Conservation (phyloP, 306 rosid genomes). For the Prinsepia uniflora region DNA sequence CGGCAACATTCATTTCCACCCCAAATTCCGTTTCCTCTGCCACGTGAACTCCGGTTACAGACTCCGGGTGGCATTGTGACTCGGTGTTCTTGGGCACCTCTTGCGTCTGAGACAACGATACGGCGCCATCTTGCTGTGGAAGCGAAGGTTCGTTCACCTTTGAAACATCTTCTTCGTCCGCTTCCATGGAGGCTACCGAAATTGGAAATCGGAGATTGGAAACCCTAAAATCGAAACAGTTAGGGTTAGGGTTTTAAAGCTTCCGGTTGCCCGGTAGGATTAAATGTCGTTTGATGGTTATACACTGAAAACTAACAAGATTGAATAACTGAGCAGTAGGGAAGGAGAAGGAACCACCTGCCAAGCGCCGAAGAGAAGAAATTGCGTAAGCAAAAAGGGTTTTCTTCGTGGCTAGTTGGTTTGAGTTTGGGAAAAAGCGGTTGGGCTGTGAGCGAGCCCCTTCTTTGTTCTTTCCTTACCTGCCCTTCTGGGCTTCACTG, state of each 20-base stretch:
- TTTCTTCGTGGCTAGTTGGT: background rate
- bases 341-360: background rate
- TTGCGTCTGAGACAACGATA: constrained; percentile 6
- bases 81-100: constrained; percentile 18
- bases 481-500: too few relatives aligned
- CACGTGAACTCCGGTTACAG: background rate
- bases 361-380: constrained; percentile 10
- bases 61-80: constrained; percentile 31
- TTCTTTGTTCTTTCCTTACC: too few relatives aligned
- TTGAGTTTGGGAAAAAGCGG: background rate
- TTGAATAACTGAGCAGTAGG: background rate
- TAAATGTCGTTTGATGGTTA: constrained; percentile 9
- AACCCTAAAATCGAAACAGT: constrained; percentile 34
- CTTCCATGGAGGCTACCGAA: constrained; percentile 41
- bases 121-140: constrained; percentile 16
- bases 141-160: constrained; percentile 15
- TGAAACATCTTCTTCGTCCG: constrained; percentile 51
- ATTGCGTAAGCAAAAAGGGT: background rate
- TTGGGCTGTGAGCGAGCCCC: too few relatives aligned
- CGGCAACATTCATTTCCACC: background rate
- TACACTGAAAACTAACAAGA: background rate
- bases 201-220: constrained; percentile 23
- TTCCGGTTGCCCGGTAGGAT: constrained; percentile 2
- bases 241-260: constrained; percentile 34
- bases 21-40: constrained; percentile 4